Base-by-base conservation (phyloP, 768 basidiomycete species). In the Pleurotus tuber-regium region DNA sequence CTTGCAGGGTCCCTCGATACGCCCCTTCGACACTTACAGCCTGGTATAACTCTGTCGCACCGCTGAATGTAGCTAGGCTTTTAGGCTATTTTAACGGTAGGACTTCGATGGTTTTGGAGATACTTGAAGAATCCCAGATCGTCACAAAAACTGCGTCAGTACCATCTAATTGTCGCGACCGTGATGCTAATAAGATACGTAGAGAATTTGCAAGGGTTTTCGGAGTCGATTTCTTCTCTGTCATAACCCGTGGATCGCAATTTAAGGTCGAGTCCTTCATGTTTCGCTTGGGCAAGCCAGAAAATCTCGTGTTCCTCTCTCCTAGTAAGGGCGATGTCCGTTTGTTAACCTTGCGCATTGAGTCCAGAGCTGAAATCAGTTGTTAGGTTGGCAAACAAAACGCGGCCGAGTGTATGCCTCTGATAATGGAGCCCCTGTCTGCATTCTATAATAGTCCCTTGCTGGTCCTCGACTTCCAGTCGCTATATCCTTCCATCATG, bases 221-320 rank as follows among this genome's bases (percentile, higher is more conserved):
- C 57, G 96, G 97, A 1, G 87, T 99, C 38, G 97, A 99, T 68
- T 98, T 98, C 65, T 91, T 87, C 63, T 97, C 94, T 3, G 95
- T 98, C 26, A 81, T 97, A 56, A 93, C 83, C 54, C 83, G 97
- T 26, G 97, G 97, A 0, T 97, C 94, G 1, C 97, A 99, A 61
- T 98, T 93, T 76, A 99, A 98, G 70, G 97, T 98, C 23, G 97
- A 99, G 70, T 94, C 94, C 0, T 96, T 99, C 71, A 87, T 99
- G 87, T 95, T 97, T 66, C 85, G 95, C 16, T 93, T 98, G 42
- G 90, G 91, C 14, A 98, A 98, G 66, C 94, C 97, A 0, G 97
- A 98, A 65, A 89, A 79, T 57, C 94, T 94, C 57, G 80, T 98
- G 18, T 72, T 99, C 4, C 71, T 96, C 10, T 98, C 96, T 0